Evolutionary conservation across 2,329 filamentous ascomycete species (phyloP), one percentile per base, ranked within the genome.

Genomic region (Elsinoe necatrix): DNA sequence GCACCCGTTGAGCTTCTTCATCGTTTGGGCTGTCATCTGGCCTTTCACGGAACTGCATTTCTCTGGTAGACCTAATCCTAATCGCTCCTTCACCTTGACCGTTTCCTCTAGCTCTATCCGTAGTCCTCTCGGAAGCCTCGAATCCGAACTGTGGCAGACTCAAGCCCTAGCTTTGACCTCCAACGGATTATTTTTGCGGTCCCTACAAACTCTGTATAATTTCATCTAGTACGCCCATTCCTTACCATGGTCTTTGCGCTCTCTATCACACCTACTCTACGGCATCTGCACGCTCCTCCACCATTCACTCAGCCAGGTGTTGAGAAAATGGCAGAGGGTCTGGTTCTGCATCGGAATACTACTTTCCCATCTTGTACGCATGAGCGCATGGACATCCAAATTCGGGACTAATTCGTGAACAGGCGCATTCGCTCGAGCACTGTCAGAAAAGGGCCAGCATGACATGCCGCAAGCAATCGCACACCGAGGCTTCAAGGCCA

Each of bases 401-500:
- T 29, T n/a, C 16, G 6, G 21, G 11, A 39, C 56, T 58, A 39
- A 58, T 27, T n/a, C 23, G 12, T 18, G 14, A 12, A 34, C 20
- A 61, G 57, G 37, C 25, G 42, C 48, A 8, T 59, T 57, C n/a
- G 45, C 57, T 3, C 51, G 54, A 34, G 47, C 35, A 25, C 43
- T 31, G 6, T 23, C 51, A 34, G 39, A 23, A 9, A 54, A 57
- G 48, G 52, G 55, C 12, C 47, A 56, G 4, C 55, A 58, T 43
- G 45, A 45, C 4, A 42, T 61, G 35, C 87, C 88, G 1, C 85
- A 89, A 67, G 80, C 83, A 56, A 89, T 93, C 61, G 86, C 85
- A 1, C 88, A 92, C 73, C 79, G 88, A 57, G 88, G 88, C 43
- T 89, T 85, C 77, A 92, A 88, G 68, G 83, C 84, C 0, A 77